Percentiles rank a stretch among this genome's conserved stretches.
Conservation (phyloP, 148 eudicot genomes). For the Dianthus caryophyllus region DNA sequence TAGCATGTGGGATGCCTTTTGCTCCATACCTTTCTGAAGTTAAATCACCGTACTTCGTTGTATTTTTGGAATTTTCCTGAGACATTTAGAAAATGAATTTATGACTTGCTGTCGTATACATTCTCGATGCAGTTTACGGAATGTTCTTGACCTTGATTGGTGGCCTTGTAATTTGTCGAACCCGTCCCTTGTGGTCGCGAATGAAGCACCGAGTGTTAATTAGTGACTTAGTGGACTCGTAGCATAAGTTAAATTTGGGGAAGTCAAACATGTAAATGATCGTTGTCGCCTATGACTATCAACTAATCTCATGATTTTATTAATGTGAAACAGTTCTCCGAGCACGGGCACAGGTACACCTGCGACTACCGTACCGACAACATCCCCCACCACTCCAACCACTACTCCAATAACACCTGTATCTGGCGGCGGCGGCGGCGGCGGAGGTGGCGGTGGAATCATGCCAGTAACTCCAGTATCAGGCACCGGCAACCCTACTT, state of each 20-base stretch:
- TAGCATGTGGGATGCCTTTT: slow-evolving; percentile 18
- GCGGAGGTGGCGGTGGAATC: slow-evolving; percentile 19
- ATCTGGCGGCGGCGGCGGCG: slow-evolving; percentile 23
- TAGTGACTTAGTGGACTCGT: too few relatives aligned
- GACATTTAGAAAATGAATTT: slow-evolving; percentile 5
- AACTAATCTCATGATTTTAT: neutral
- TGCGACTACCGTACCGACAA: slow-evolving; percentile 22
- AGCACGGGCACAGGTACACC: slow-evolving; percentile 20
- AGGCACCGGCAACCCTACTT: slow-evolving; percentile 11
- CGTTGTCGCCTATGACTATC: neutral
- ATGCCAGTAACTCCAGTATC: slow-evolving; percentile 15
- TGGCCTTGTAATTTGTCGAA: too few relatives aligned
- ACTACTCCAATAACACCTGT: slow-evolving; percentile 20
- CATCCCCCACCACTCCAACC: slow-evolving; percentile 25
- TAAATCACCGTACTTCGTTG: neutral
- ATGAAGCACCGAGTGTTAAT: too few relatives aligned
- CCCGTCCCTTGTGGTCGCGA: too few relatives aligned
- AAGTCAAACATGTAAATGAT: neutral
- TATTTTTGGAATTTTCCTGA: slow-evolving; percentile 13
- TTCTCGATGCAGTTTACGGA: neutral
- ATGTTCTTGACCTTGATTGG: neutral
- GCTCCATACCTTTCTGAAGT: slow-evolving; percentile 3
- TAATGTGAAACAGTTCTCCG: slow-evolving; percentile 19
- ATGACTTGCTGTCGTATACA: neutral
- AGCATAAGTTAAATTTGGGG: neutral